Base-by-base conservation (phyloP, 1,284 basidiomycete species). In the Takashimella koratensis region DNA sequence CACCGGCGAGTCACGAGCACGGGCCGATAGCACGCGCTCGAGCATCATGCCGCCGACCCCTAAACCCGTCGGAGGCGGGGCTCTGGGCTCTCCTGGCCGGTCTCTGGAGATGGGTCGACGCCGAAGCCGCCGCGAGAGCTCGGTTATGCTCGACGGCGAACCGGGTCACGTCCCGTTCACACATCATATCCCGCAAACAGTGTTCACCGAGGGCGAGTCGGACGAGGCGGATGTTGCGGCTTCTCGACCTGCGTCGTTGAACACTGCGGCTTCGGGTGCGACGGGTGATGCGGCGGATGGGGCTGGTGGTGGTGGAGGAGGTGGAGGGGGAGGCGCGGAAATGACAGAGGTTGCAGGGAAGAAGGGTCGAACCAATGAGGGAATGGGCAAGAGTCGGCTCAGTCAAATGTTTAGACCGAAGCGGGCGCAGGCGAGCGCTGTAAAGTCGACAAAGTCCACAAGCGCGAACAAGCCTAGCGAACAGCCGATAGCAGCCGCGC, bases 101-200 rank as follows among this genome's bases (percentile, higher is more conserved):
- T 22, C 13, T 6, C 10, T 43, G 42, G 42, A 43, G 42, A 43
- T 43, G 42, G 42, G 42, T 43, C n/a, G 42, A 22, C 21, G 13
- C 20, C 10, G 21, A 10, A n/a, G 13, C 20, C 13, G n/a, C 6
- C 8, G 13, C 10, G 21, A 43, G 42, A 43, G n/a, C 42, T 43
- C n/a, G 20, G 19, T 43, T n/a, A 22, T 47, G 5, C 26, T 46
- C 6, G 62, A 62, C 19, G 49, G 47, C 19, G 61, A 64, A 19
- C 62, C 59, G 8, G 70, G 66, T 13, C 67, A 71, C 60, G 51
- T 70, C 11, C 65, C 68, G 4, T 71, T 69, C 49, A 68, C 70
- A 1, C 68, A 71, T 50, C 63, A 67, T 49, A 42, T 69, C n/a
- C 59, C 63, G 5, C 54, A 52, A 2, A 46, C 52, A 11, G 44